Conservation (phyloP, 2,329 filamentous ascomycete species). For the Sporothrix schenckii region DNA sequence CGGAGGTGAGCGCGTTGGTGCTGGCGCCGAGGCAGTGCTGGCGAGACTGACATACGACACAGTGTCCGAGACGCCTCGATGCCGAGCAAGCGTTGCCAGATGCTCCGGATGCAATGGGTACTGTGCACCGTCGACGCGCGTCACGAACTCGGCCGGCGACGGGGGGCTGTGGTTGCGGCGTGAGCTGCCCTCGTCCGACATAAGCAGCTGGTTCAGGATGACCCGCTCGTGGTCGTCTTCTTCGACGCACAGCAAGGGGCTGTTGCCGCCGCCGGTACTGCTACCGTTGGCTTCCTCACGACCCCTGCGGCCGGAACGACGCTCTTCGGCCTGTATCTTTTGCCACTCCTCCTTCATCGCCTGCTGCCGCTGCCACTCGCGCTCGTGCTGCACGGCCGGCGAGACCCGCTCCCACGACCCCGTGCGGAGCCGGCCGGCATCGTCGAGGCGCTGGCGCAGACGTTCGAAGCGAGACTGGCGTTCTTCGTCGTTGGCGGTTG, state of each 20-base stretch:
- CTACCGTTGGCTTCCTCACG: too few relatives aligned
- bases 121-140: neutral
- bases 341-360: conserved; percentile 16
- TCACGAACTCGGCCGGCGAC: neutral
- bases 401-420: conserved; percentile 33
- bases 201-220: neutral
- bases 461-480: conserved; percentile 7
- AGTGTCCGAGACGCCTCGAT: conserved; percentile 10
- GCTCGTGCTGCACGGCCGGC: conserved; percentile 26
- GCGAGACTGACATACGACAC: neutral
- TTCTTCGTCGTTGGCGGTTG: neutral
- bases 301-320: neutral
- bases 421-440: conserved; percentile 21
- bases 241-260: conserved; percentile 3
- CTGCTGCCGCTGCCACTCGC: conserved; percentile 20
- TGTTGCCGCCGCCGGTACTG: neutral
- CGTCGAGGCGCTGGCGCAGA: conserved; percentile 25
- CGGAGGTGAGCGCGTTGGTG: neutral
- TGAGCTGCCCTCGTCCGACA: conserved; percentile 10
- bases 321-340: conserved; percentile 16
- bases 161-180: neutral
- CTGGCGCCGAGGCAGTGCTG: neutral
- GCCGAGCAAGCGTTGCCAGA: neutral
- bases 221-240: neutral
- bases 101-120: neutral